Evolutionary conservation across 2,329 filamentous ascomycete species (phyloP).

Genomic region (Periconia sp.): DNA sequence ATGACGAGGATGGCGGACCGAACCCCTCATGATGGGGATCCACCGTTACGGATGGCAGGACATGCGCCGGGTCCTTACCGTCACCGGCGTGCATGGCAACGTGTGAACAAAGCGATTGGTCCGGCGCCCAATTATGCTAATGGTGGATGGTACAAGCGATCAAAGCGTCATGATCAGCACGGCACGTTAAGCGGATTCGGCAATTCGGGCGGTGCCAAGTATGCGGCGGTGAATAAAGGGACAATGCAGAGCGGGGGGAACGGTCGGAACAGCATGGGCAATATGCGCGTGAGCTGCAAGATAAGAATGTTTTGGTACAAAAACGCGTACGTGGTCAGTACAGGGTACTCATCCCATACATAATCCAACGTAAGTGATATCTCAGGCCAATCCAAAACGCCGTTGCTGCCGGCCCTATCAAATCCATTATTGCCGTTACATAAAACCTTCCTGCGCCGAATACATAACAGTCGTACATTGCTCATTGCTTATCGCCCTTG

Average conservation of each 20-base stretch:
- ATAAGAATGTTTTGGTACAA: slow-evolving; percentile 14
- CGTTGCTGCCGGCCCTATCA: not conserved
- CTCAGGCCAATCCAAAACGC: slow-evolving; percentile 8
- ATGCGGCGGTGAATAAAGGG: slow-evolving; percentile 1
- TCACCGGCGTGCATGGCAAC: too few relatives aligned
- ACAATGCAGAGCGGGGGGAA: not conserved
- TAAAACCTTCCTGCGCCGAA: slow-evolving; percentile 2
- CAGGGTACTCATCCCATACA: too few relatives aligned
- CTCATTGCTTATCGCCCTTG: slow-evolving; percentile 9
- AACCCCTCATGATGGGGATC: too few relatives aligned
- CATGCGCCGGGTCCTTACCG: not conserved
- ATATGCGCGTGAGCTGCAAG: not conserved
- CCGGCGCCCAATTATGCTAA: too few relatives aligned
- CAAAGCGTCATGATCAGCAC: slow-evolving; percentile 11
- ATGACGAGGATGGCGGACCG: too few relatives aligned
- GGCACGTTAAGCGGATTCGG: slow-evolving; percentile 1
- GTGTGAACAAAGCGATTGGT: not conserved
- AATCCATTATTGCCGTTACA: not conserved
- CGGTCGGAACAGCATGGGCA: slow-evolving; percentile 2
- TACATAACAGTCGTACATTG: too few relatives aligned
- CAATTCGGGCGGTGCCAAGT: slow-evolving; percentile 5
- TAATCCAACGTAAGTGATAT: slow-evolving; percentile 13
- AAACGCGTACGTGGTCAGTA: not conserved
- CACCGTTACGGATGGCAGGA: not conserved
- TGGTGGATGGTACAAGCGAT: not conserved